Evolutionary conservation across 2,329 filamentous ascomycete species (phyloP), one percentile per base, ranked within the genome.

Genomic region (Stagonosporopsis tanaceti): DNA sequence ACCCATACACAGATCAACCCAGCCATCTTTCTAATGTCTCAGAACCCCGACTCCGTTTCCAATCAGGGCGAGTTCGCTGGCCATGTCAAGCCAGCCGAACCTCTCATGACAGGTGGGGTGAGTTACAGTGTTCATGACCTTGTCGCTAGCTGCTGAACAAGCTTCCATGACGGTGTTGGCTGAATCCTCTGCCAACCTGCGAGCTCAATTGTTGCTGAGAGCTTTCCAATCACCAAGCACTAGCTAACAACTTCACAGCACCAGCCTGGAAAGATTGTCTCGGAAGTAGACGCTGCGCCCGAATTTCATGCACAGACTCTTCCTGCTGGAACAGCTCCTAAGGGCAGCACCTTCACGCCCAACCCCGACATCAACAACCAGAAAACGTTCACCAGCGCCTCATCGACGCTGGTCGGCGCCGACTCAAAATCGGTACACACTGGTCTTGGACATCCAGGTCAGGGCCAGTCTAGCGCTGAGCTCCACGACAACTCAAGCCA

Each of bases 271-370:
- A 79, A 82, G 64, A 82, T 85, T 59, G 82, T 86, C 14, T 58
- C 55, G 78, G 81, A 61, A 85, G 86, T 63, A 87, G 89, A 53
- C 15, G 50, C 77, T 78, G 24, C 70, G 76, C 12, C 86, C 86
- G 20, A 88, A 68, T 92, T 90, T 79, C 79, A 83, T 66, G 83
- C 85, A 24, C 64, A 92, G 72, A 82, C 81, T 1, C 76, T 87
- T 34, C 82, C 87, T 0, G 76, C 88, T 0, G 89, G 89, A 57
- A 84, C 85, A 3, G 89, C 89, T 0, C 89, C 89, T 1, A 61
- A 75, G 1, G 71, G 76, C 38, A 72, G 66, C 15, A 79, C 79
- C 17, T 82, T 79, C 76, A 64, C 73, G 11, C 79, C 81, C 27
- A 81, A 82, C 74, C 70, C 76, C 54, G 71, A 78, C 3, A 68